These are phyloP conservation scores for Penicillium griseofulvum DNA, from an alignment of 2,329 filamentous ascomycete genomes.

Conservation along the genomic window DNA sequence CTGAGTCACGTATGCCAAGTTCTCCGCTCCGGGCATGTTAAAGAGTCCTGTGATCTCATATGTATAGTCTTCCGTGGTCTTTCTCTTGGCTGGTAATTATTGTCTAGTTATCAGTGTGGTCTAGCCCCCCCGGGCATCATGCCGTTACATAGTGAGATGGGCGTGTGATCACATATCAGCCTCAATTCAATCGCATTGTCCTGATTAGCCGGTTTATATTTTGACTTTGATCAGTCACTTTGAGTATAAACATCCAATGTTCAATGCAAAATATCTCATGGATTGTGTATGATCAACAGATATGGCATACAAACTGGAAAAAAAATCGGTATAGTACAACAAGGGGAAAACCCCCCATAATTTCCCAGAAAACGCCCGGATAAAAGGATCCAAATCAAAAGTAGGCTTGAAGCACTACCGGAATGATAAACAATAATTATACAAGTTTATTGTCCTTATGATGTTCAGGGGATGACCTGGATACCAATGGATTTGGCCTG, in stretches of 20 bases:
- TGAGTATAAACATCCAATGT: neutral
- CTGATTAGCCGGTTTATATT: neutral
- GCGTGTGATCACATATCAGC: neutral
- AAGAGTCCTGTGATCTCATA: neutral
- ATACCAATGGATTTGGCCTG: constrained; percentile 76
- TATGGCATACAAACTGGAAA: constrained; percentile 24
- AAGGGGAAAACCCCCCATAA: constrained; percentile 8
- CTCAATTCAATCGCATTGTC: neutral
- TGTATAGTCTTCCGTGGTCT: neutral
- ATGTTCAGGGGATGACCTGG: constrained; percentile 60
- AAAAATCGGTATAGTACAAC: constrained; percentile 22
- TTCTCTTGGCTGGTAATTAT: neutral
- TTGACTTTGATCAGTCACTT: neutral
- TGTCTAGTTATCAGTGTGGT: neutral
- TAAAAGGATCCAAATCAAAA: constrained; percentile 7
- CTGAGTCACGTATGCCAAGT: constrained; percentile 1
- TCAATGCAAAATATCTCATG: constrained; percentile 6
- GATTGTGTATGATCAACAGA: constrained; percentile 17
- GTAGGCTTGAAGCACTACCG: neutral
- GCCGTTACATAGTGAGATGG: neutral
- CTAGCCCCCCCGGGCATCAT: neutral
- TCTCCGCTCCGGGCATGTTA: neutral
- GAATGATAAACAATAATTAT: constrained; percentile 4
- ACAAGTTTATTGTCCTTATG: neutral
- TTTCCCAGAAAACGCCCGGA: constrained; percentile 24